These are phyloP conservation scores for Prunus yedoensis DNA, from an alignment of 331 rosid species.

Conservation along the genomic window DNA sequence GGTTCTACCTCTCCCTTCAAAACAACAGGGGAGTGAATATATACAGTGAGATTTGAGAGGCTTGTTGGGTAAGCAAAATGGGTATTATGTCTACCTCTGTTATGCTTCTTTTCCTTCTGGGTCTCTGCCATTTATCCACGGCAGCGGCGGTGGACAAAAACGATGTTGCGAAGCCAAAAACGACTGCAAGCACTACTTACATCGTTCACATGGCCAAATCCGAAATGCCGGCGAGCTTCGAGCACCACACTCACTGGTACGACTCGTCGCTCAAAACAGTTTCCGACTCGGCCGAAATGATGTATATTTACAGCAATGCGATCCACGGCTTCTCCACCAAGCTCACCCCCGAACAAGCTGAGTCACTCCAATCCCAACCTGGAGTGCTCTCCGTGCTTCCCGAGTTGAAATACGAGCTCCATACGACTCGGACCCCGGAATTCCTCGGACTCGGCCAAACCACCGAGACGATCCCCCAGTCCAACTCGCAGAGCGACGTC, in stretches of 20 bases:
- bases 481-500: constrained; percentile 36
- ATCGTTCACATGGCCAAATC: constrained; percentile 63
- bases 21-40: not conserved
- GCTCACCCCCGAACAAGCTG: constrained; percentile 48
- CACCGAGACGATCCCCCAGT: constrained; percentile 27
- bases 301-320: constrained; percentile 61
- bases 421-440: constrained; percentile 77
- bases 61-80: constrained; percentile 3
- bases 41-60: not conserved
- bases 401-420: constrained; percentile 57
- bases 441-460: constrained; percentile 66
- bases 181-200: constrained; percentile 53
- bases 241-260: constrained; percentile 68
- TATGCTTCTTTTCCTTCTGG: constrained; percentile 25
- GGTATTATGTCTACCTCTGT: not conserved
- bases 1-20: not conserved
- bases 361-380: constrained; percentile 30
- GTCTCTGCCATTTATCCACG: constrained; percentile 14
- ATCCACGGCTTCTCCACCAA: constrained; percentile 74
- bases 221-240: constrained; percentile 57
- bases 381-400: constrained; percentile 59
- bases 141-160: constrained; percentile 19
- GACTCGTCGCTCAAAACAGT: constrained; percentile 53
- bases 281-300: constrained; percentile 53
- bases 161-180: no score